These are phyloP conservation scores for Metarhizium album DNA, from an alignment of 2,329 filamentous ascomycete species.

Conservation along the genomic window DNA sequence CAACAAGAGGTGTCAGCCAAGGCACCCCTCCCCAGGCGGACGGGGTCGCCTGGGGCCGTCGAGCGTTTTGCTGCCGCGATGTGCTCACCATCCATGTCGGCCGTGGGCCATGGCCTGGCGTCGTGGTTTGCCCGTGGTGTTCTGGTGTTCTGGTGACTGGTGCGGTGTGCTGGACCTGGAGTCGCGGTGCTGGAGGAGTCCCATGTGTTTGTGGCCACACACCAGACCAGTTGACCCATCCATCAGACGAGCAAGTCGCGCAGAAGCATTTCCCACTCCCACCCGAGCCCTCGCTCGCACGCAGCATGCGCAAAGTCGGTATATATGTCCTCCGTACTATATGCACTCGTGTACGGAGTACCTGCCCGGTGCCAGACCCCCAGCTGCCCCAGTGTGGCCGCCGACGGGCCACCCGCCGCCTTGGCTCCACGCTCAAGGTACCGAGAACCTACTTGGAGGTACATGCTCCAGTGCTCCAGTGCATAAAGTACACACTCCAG, in stretches of 20 bases:
- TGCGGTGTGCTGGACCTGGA: no score
- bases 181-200: not conserved
- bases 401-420: not conserved
- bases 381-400: not conserved
- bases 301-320: no score
- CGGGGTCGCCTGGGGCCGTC: not conserved
- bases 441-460: no score
- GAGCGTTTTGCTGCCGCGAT: not conserved
- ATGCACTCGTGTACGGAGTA: no score
- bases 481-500: no score
- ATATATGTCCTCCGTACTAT: no score
- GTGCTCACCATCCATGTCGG: not conserved
- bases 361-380: not conserved
- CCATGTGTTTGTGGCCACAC: not conserved
- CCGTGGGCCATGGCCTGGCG: not conserved
- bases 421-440: not conserved
- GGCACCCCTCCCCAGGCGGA: not conserved
- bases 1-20: not conserved
- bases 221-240: no score
- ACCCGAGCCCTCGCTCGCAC: not conserved
- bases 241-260: not conserved
- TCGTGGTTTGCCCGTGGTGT: not conserved
- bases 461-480: no score
- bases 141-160: no score
- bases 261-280: not conserved